Percentiles rank a stretch among this genome's conserved stretches.
These are phyloP conservation scores for Malus sieversii DNA, from an alignment of 306 rosid genomes.

Conservation along the genomic window DNA sequence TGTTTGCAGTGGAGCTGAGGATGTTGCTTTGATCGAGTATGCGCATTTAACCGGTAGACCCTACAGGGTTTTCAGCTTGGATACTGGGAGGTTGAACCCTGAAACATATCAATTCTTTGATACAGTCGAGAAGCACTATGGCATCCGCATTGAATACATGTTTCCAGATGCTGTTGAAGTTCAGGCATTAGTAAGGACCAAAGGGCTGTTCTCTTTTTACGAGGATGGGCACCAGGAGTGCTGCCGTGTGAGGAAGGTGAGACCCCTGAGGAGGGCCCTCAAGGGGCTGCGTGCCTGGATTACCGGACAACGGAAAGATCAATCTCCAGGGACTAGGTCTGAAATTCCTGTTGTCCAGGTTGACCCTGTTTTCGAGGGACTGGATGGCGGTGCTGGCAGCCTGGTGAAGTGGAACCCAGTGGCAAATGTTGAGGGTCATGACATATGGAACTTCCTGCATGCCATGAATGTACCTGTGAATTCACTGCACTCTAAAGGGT, in stretches of 20 bases:
- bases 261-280: constrained; percentile 82
- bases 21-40: constrained; percentile 87
- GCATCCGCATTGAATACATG: constrained; percentile 86
- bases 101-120: constrained; percentile 80
- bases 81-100: constrained; percentile 89
- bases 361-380: constrained; percentile 81
- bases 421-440: constrained; percentile 58
- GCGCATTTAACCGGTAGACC: constrained; percentile 91
- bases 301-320: constrained; percentile 92
- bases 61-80: constrained; percentile 78
- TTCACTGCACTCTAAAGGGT: constrained; percentile 73
- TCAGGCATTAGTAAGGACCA: constrained; percentile 82
- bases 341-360: constrained; percentile 77
- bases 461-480: constrained; percentile 89
- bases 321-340: constrained; percentile 87
- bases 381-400: constrained; percentile 83
- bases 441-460: constrained; percentile 70
- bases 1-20: constrained; percentile 90
- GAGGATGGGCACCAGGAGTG: constrained; percentile 99
- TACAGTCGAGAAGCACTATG: constrained; percentile 75
- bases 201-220: constrained; percentile 90
- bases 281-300: constrained; percentile 92
- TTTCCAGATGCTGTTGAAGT: constrained; percentile 91
- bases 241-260: constrained; percentile 92
- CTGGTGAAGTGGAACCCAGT: constrained; percentile 97